Evolutionary conservation across 768 basidiomycete genomes (phyloP), one percentile per base, ranked within the genome.

Genomic region (Lactarius akahatsu): DNA sequence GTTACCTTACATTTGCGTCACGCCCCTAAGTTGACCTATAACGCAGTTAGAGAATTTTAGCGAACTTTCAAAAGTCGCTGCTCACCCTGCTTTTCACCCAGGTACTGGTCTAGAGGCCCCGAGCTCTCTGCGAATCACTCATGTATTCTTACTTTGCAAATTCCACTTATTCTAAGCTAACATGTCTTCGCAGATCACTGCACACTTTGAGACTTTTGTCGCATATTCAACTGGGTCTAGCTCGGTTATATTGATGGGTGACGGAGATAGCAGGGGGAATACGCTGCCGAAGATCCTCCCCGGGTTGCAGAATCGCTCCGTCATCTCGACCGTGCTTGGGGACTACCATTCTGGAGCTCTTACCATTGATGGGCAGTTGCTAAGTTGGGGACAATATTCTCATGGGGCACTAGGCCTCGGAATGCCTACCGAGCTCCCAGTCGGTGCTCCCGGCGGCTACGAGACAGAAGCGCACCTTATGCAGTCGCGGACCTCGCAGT

Each of bases 261-360:
- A 84, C 55, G 78, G 77, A 16, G 74, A 79, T n/a, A 85, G 83
- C 8, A 71, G 77, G 41, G 64, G 77, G 15, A 75, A 76, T 26
- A 79, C 77, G 18, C 71, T 73, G 64, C 92, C 90, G n/a, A 81
- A 78, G 40, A 79, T 94, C 65, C 80, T 91, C 4, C 87, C 90
- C 1, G 84, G 82, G 40, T 78, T 98, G 34, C 94, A 97, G 72
- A 83, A 90, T 70, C 84, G 79, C 69, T 80, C 82, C 43, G 85
- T 98, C 62, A 96, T 98, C 66, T 92, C 92, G 59, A 87, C 96
- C 63, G 88, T 89, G 16, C 82, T 94, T 59, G 96, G 96, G 6
- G 96, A 98, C 76, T 97, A 96, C 75, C 96, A 98, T 78, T 87
- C 82, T 73, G 91, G 86, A 41, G 96, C 96, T 1, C 79, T 97